Conservation (phyloP, 1,139 yeast genomes). For the Yamadazyma dendronema region DNA sequence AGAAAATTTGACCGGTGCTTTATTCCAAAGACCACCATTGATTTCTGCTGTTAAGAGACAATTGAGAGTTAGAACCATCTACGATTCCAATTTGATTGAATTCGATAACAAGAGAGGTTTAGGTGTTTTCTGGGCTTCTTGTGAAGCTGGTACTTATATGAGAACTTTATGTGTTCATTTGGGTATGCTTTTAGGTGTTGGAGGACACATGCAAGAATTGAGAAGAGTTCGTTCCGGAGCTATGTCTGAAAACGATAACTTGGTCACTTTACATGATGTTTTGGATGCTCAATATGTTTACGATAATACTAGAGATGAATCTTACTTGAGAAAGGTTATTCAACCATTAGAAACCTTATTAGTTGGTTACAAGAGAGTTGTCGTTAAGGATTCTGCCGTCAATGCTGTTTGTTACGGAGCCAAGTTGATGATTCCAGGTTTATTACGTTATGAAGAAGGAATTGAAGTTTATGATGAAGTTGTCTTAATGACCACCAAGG, state of each 20-base stretch:
- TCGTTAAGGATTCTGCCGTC: conserved; percentile 97
- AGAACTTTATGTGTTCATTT: conserved; percentile 98
- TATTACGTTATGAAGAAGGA: conserved; percentile 95
- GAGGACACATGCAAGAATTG: conserved; percentile 99
- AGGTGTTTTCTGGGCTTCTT: conserved; percentile 98
- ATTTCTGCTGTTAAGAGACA: conserved; percentile 99
- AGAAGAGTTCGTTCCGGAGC: conserved; percentile 99
- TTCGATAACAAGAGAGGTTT: conserved; percentile 95
- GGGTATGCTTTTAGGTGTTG: conserved; percentile 97
- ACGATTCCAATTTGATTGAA: conserved; percentile 92
- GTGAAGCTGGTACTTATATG: conserved; percentile 99
- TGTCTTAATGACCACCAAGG: conserved; percentile 96
- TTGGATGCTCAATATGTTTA: conserved; percentile 97
- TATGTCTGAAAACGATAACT: conserved; percentile 79
- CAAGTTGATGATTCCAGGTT: conserved; percentile 97
- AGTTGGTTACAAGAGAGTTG: conserved; percentile 94
- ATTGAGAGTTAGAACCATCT: conserved; percentile 95
- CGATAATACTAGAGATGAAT: conserved; percentile 96
- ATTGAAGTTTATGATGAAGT: conserved; percentile 97
- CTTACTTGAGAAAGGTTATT: conserved; percentile 88
- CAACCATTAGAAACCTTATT: conserved; percentile 93
- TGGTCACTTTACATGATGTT: conserved; percentile 95
- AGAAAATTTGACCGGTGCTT: conserved; percentile 96
- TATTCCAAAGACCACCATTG: conserved; percentile 98
- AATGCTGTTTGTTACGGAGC: conserved; percentile 99